Evolutionary conservation across 208 protist genomes (phyloP).

Genomic region (Histomonas meleagridis): DNA sequence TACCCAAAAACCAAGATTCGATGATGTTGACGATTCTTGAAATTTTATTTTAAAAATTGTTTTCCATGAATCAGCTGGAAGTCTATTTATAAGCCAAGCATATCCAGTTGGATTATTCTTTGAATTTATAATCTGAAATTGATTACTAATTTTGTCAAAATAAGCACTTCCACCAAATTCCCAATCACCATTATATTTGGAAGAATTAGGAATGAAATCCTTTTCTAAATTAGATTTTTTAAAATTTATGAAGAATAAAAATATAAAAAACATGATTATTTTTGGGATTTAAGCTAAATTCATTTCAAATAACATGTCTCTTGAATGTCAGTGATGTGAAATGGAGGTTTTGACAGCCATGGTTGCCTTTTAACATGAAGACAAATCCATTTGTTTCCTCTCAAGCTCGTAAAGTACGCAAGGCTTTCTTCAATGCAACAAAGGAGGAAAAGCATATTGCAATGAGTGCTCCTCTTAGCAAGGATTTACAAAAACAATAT

Average conservation of each 20-base stretch:
- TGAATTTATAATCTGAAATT: too few species aligned
- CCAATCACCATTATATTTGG: too few species aligned
- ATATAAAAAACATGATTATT: too few species aligned
- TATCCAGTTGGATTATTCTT: neutral
- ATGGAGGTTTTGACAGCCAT: too few species aligned
- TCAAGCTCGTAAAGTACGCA: neutral
- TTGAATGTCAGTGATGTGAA: too few species aligned
- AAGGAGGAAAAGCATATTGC: neutral
- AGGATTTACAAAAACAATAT: neutral
- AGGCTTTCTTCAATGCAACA: neutral
- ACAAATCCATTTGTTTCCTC: conserved; percentile 27
- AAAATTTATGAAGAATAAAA: too few species aligned
- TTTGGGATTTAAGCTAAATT: too few species aligned
- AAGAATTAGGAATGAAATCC: too few species aligned
- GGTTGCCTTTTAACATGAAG: conserved; percentile 28
- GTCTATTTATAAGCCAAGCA: neutral
- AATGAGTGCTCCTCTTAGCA: neutral
- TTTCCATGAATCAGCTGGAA: neutral
- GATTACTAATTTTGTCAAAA: neutral
- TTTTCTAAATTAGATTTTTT: too few species aligned
- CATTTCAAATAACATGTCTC: too few species aligned
- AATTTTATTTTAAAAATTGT: neutral
- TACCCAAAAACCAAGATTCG: neutral
- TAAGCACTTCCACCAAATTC: neutral
- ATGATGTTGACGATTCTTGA: neutral